Evolutionary conservation across 2,329 filamentous ascomycete species (phyloP).

Genomic region (Neophaeococcomyces mojaviensis): DNA sequence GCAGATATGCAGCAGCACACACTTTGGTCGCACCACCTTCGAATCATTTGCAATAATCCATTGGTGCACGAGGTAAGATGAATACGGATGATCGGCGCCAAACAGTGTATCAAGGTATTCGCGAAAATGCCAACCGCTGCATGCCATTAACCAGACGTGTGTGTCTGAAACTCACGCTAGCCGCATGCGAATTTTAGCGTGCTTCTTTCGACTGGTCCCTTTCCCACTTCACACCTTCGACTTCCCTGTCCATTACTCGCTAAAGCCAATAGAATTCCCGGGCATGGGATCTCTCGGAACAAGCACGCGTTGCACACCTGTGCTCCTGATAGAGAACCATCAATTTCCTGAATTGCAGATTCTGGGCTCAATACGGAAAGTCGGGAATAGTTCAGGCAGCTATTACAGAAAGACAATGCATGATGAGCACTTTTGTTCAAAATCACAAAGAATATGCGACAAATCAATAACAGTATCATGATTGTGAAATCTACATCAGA

Average conservation of each 20-base stretch:
- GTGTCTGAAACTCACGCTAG: constrained; percentile 21
- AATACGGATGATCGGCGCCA: not conserved
- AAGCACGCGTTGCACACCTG: not conserved
- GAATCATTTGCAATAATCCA: too few relatives aligned
- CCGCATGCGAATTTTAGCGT: constrained; percentile 6
- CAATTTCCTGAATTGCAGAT: not conserved
- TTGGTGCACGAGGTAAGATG: too few relatives aligned
- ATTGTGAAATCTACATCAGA: too few relatives aligned
- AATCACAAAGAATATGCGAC: too few relatives aligned
- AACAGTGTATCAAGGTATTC: not conserved
- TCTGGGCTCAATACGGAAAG: too few relatives aligned
- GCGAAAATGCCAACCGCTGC: constrained; percentile 3
- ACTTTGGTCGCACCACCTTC: not conserved
- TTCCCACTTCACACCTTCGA: not conserved
- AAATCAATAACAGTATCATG: too few relatives aligned
- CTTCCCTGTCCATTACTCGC: not conserved
- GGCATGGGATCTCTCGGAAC: not conserved
- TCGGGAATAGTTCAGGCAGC: too few relatives aligned
- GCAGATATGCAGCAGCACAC: not conserved
- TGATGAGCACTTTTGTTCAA: too few relatives aligned
- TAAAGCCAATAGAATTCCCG: not conserved
- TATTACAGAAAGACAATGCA: too few relatives aligned
- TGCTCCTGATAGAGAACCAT: not conserved
- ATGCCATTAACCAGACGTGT: too few relatives aligned
- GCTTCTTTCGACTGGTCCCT: constrained; percentile 5